These are phyloP conservation scores for Arabis alpina DNA, from an alignment of 345 rosid genomes.

Conservation along the genomic window DNA sequence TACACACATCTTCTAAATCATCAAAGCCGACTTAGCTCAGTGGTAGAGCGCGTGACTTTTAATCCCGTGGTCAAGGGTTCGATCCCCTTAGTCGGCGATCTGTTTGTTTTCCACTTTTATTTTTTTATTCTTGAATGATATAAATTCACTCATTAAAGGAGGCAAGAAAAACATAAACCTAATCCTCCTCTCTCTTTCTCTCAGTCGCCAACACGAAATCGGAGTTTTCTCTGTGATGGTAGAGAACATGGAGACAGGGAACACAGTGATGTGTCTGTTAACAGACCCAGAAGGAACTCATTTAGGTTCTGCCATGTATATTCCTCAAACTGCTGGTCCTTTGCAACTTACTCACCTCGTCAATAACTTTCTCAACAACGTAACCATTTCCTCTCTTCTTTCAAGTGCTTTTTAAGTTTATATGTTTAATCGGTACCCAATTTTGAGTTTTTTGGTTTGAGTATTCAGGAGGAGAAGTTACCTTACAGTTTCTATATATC, in stretches of 20 bases:
- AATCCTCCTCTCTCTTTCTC: not conserved
- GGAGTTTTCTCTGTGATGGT: not conserved
- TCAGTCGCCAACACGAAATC: conserved; percentile 7
- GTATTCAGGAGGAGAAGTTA: conserved; percentile 76
- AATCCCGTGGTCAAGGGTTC: too few relatives aligned
- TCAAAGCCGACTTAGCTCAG: too few relatives aligned
- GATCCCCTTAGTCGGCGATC: too few relatives aligned
- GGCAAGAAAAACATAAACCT: not conserved
- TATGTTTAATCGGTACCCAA: not conserved
- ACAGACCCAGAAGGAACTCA: conserved; percentile 78
- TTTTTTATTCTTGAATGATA: too few relatives aligned
- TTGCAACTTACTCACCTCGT: conserved; percentile 85
- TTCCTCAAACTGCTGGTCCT: conserved; percentile 84
- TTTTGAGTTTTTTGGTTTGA: conserved; percentile 26
- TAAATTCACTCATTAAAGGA: too few relatives aligned
- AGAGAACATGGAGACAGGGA: conserved; percentile 38
- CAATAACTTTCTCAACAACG: conserved; percentile 76
- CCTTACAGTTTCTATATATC: conserved; percentile 86
- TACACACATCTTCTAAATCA: too few relatives aligned
- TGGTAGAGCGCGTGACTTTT: too few relatives aligned
- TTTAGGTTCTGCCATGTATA: conserved; percentile 73
- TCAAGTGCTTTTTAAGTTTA: not conserved
- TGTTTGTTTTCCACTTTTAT: too few relatives aligned
- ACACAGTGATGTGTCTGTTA: conserved; percentile 80
- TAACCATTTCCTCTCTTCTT: conserved; percentile 26